Evolutionary conservation across 1,284 basidiomycete genomes (phyloP).

Genomic region (Gastroboletus turbinatus): DNA sequence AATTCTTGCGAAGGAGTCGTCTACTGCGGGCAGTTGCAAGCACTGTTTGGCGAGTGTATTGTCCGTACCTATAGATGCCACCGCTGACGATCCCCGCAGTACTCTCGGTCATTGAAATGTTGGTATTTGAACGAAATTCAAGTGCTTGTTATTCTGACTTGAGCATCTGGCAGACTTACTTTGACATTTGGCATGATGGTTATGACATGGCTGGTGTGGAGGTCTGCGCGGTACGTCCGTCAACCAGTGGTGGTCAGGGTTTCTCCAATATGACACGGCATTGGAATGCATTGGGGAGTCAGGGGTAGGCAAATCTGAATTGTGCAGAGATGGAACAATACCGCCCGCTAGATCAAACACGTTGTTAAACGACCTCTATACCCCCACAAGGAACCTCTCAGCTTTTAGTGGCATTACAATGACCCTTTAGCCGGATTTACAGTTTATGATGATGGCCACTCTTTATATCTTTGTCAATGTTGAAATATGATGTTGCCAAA

Average conservation of each 20-base stretch:
- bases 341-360: neutral
- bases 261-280: conserved; percentile 21
- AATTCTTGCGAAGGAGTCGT: conserved; percentile 42
- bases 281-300: conserved; percentile 1
- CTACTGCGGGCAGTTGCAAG: conserved; percentile 55
- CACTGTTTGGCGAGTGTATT: conserved; percentile 45
- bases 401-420: neutral
- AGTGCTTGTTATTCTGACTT: conserved; percentile 5
- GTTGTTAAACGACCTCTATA: neutral
- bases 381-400: neutral
- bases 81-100: conserved; percentile 31
- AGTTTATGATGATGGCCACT: neutral
- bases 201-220: conserved; percentile 50
- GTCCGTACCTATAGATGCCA: neutral
- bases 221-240: conserved; percentile 39
- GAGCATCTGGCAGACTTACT: conserved; percentile 34
- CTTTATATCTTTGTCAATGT: neutral
- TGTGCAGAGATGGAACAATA: neutral
- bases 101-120: conserved; percentile 49
- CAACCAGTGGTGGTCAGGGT: conserved; percentile 33
- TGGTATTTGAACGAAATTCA: conserved; percentile 19
- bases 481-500: neutral
- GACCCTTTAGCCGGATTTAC: conserved; percentile 4
- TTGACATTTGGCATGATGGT: conserved; percentile 45
- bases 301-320: conserved; percentile 6